phyloP scores from a whole-genome alignment of 2,329 filamentous ascomycete species.

The Cladophialophora bantiana region DNA sequence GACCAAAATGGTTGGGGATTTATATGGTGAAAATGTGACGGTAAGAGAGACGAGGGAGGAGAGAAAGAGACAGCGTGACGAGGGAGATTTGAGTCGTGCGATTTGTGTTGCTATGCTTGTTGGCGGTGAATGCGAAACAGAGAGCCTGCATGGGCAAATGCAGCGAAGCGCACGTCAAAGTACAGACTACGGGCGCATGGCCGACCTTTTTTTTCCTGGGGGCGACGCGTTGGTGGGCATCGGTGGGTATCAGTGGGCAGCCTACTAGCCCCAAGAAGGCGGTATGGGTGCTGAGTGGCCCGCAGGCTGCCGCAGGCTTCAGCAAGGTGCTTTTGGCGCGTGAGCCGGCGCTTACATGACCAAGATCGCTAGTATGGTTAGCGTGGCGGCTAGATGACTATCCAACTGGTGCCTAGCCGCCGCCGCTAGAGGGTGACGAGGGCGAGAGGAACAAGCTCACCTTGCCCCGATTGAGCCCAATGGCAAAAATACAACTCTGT shows the following conservation, averaged over 20 bases:
- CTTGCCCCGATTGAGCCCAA: constrained; percentile 8
- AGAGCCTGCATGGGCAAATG: constrained; percentile 12
- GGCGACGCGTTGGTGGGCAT: constrained; percentile 21
- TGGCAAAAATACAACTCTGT: constrained; percentile 18
- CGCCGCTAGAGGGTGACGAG: neutral
- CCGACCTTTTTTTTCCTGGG: constrained; percentile 19
- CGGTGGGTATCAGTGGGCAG: constrained; percentile 9
- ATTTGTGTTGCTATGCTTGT: constrained; percentile 10
- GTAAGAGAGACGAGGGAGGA: constrained; percentile 10
- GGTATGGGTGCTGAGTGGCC: constrained; percentile 5
- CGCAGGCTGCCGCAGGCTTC: neutral
- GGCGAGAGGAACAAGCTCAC: constrained; percentile 1
- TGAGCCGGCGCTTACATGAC: neutral
- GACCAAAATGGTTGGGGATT: neutral
- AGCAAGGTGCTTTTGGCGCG: constrained; percentile 13
- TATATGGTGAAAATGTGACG: neutral
- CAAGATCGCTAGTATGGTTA: neutral
- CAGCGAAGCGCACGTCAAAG: constrained; percentile 5
- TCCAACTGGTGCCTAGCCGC: neutral
- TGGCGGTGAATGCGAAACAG: constrained; percentile 30
- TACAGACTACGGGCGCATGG: constrained; percentile 16
- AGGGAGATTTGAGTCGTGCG: constrained; percentile 7
- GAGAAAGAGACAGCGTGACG: constrained; percentile 2
- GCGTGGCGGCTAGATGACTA: neutral
- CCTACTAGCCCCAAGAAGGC: neutral